A percentile compares a stretch with the other conserved stretches of the same genome.
Conservation (phyloP, 1,139 yeast species). For the Kodamaea sp. region DNA sequence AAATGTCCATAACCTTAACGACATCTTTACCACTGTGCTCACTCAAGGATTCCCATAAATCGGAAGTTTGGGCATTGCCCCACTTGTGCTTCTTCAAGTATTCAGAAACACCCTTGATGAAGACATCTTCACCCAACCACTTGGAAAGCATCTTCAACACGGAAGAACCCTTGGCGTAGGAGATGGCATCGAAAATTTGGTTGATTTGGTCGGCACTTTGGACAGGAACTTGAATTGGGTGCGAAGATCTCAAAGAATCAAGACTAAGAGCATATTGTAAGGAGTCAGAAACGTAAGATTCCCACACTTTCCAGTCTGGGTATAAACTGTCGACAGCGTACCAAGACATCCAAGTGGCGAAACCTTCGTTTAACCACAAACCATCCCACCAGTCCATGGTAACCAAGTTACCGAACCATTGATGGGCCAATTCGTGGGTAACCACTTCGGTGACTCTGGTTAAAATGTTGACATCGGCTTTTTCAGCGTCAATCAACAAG, state of each 20-base stretch:
- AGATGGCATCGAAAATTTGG: constrained; percentile 58
- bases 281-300: constrained; percentile 51
- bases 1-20: constrained; percentile 25
- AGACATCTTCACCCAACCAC: constrained; percentile 26
- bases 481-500: constrained; percentile 47
- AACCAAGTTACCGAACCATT: constrained; percentile 64
- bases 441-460: constrained; percentile 60
- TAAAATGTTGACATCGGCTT: constrained; percentile 45
- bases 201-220: constrained; percentile 55
- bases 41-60: constrained; percentile 27
- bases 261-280: constrained; percentile 53
- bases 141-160: constrained; percentile 29
- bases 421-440: constrained; percentile 65
- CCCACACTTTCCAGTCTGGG: constrained; percentile 62
- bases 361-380: constrained; percentile 63
- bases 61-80: constrained; percentile 29
- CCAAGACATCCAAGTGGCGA: constrained; percentile 77
- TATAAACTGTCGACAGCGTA: constrained; percentile 61
- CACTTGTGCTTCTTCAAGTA: constrained; percentile 27
- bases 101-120: constrained; percentile 28
- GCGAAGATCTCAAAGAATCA: constrained; percentile 56
- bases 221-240: constrained; percentile 60
- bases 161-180: constrained; percentile 32
- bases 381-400: constrained; percentile 70
- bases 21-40: constrained; percentile 27